Evolutionary conservation across 2,329 filamentous ascomycete species (phyloP), one percentile per base, ranked within the genome.

Genomic region (Lasiodiplodia sp.): DNA sequence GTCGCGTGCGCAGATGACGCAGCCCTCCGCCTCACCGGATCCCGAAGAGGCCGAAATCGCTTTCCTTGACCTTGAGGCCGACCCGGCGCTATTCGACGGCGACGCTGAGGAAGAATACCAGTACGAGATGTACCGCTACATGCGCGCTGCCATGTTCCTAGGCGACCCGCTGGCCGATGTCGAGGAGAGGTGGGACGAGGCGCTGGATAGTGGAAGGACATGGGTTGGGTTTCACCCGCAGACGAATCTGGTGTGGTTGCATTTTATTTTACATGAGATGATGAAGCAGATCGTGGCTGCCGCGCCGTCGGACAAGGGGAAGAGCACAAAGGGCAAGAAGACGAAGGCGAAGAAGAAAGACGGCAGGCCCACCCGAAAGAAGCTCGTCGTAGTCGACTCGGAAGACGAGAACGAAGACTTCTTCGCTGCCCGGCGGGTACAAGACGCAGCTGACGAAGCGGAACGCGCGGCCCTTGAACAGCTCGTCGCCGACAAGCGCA

Each of bases 231-330:
- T 86, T 74, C 82, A 85, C 49, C 88, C 89, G 2, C 82, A 83
- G 67, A 89, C 88, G 2, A 91, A 91, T 71, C 80, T 89, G 16
- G 80, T 90, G 16, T 91, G 89, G 89, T 77, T 89, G 25, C 84
- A 88, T 62, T 89, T 89, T 73, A 77, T 91, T 4, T 81, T 90
- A 14, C 82, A 84, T 69, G 86, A 85, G 71, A 80, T 91, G 0
- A 76, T 89, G 28, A 73, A 78, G 55, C 77, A 82, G 65, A 69
- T 84, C 4, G 49, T 5, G 34, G 12, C 47, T 1, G 4, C 23
- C 5, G 12, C 37, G 28, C 28, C 4, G 11, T 23, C 7, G n/a
- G 8, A 18, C n/a, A 69, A 83, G 16, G 21, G 14, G 21, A 21
- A 52, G 10, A 44, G n/a, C 11, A 28, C 4, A 18, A 40, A 91